Evolutionary conservation across 2,329 filamentous ascomycete genomes (phyloP), one percentile per base, ranked within the genome.

Genomic region (Cytospora piceae): DNA sequence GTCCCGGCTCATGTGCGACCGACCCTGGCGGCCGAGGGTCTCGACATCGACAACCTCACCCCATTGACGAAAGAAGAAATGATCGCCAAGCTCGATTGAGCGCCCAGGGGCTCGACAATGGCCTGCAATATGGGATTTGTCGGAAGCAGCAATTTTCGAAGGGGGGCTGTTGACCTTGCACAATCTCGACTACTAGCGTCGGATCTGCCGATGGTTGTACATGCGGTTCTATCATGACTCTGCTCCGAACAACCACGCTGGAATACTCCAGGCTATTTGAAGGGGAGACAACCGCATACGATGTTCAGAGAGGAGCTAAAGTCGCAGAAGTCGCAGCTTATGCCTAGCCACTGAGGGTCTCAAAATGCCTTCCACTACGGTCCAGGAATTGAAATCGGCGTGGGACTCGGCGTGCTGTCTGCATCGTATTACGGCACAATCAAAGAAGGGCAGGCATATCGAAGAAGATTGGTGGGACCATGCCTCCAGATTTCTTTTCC

Each of bases 81-180:
- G 95, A 92, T 97, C 82, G 95, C 95, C 67, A 93, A 94, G 79
- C 85, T 99, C 79, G 95, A 99, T 81, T 99, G 90, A 94, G 79
- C 76, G 73, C 74, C 53, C 73, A 72, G 49, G 60, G 64, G 63
- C 63, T 63, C 63, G 57, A 61, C 62, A 49, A 55, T 63, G 53
- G 58, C 61, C 58, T 61, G 55, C 61, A 49, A 61, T 34, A 56
- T 56, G 53, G 63, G 55, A 63, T 42, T 39, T 63, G 63, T 62
- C 51, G 56, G 63, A 56, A 63, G 63, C 53, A 49, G 64, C 63
- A 58, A 66, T 55, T 63, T 58, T 52, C 60, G 51, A 42, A 49
- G 32, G 63, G 56, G 55, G 57, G 42, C 54, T 52, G 32, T 51
- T 27, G 42, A 24, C 58, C 32, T 58, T 52, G 34, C 55, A 58